Percentiles rank a stretch among this genome's conserved stretches.
Evolutionary conservation across 768 basidiomycete species (phyloP).

Genomic region (Guyanaporus albipodus): DNA sequence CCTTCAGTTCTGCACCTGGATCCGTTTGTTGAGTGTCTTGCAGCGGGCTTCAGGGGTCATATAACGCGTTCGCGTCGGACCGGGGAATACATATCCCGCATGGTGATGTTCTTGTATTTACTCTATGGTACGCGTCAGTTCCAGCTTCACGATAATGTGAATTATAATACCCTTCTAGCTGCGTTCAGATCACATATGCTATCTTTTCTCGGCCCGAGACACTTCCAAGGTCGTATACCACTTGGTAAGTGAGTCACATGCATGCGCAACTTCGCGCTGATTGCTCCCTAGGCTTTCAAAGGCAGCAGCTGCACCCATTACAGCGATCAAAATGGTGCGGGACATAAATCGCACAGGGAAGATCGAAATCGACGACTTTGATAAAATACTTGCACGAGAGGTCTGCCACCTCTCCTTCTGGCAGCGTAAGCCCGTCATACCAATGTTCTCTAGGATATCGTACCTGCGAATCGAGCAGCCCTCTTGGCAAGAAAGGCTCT

Average conservation of each 20-base stretch:
- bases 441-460: slow-evolving; percentile 45
- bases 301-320: slow-evolving; percentile 60
- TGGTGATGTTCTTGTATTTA: slow-evolving; percentile 80
- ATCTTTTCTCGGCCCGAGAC: slow-evolving; percentile 79
- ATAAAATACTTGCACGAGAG: slow-evolving; percentile 45
- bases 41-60: slow-evolving; percentile 87
- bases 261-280: not conserved
- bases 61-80: slow-evolving; percentile 70
- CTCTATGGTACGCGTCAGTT: slow-evolving; percentile 50
- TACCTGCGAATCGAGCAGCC: slow-evolving; percentile 44
- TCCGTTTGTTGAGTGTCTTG: not conserved
- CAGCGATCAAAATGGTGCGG: slow-evolving; percentile 58
- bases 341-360: slow-evolving; percentile 54
- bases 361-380: slow-evolving; percentile 55
- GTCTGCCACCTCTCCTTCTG: slow-evolving; percentile 32
- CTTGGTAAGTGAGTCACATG: slow-evolving; percentile 48
- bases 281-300: slow-evolving; percentile 58
- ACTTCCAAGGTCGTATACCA: slow-evolving; percentile 69
- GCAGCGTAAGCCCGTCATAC: not conserved
- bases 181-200: slow-evolving; percentile 82
- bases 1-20: not conserved
- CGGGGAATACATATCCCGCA: slow-evolving; percentile 71
- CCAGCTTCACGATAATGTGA: not conserved
- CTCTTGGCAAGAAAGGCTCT: slow-evolving; percentile 45
- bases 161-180: slow-evolving; percentile 39